Conservation (phyloP, 2,329 filamentous ascomycete species). For the Neopestalotiopsis rosae region DNA sequence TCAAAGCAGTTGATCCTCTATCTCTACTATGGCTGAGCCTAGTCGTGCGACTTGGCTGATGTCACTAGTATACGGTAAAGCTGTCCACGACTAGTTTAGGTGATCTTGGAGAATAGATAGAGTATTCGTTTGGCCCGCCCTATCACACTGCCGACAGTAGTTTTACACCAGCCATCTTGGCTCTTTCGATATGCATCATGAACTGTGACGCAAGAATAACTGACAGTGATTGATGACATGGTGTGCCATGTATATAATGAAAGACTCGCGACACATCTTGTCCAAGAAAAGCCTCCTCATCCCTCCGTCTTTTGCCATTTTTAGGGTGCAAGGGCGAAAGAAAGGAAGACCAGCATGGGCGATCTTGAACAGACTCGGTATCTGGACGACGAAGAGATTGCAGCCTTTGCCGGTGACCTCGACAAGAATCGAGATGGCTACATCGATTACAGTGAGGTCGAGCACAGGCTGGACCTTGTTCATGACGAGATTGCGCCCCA, state of each 20-base stretch:
- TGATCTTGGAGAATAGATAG: neutral
- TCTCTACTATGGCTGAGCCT: neutral
- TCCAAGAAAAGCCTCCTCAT: neutral
- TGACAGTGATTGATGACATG: neutral
- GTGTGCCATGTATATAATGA: neutral
- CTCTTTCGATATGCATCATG: neutral
- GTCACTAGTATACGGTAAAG: neutral
- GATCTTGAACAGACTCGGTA: constrained; percentile 29
- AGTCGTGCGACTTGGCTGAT: constrained; percentile 3
- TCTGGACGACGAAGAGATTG: constrained; percentile 54
- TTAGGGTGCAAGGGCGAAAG: too few relatives aligned
- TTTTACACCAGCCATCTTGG: neutral
- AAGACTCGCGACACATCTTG: neutral
- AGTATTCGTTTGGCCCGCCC: constrained; percentile 3
- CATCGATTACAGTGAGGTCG: constrained; percentile 58
- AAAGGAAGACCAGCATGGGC: neutral
- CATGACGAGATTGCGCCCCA: constrained; percentile 56
- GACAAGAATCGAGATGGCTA: constrained; percentile 56
- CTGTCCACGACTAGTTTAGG: neutral
- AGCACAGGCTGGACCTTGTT: constrained; percentile 57
- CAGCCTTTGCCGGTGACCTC: constrained; percentile 56
- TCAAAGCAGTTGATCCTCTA: neutral
- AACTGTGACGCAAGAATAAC: neutral
- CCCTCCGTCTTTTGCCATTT: too few relatives aligned
- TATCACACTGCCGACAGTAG: neutral